Percentiles rank a stretch among this genome's conserved stretches.
phyloP scores from a whole-genome alignment of 805 yeast species.

The Maudiozyma saulgeensis region DNA sequence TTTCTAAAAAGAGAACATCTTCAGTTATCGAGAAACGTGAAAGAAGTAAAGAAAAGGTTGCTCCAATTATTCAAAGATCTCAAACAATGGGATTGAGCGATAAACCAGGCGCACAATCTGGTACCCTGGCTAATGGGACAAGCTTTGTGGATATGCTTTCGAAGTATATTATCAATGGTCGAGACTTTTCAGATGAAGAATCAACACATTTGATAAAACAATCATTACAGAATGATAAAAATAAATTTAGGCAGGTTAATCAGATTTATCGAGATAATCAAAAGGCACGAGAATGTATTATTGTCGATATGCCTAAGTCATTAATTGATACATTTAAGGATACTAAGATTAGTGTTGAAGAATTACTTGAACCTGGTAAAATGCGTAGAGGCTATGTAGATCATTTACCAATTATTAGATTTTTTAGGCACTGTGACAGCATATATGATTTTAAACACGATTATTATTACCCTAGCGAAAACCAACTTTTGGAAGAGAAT shows the following conservation, averaged over 20 bases:
- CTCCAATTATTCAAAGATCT: not conserved
- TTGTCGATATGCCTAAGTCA: constrained; percentile 32
- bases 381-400: constrained; percentile 17
- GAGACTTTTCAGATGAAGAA: constrained; percentile 15
- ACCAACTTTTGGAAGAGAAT: constrained; percentile 35
- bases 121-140: not conserved
- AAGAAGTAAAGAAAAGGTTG: not conserved
- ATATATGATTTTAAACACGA: constrained; percentile 41
- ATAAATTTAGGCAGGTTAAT: constrained; percentile 29
- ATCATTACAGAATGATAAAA: constrained; percentile 5
- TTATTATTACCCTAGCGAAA: constrained; percentile 44
- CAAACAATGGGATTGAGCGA: not conserved
- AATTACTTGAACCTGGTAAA: constrained; percentile 17
- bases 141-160: constrained; percentile 2
- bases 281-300: constrained; percentile 43
- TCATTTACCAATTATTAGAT: constrained; percentile 37
- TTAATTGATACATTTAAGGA: constrained; percentile 26
- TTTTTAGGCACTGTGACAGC: constrained; percentile 43
- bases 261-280: constrained; percentile 36
- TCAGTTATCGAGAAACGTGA: not conserved
- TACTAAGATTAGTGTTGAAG: constrained; percentile 13
- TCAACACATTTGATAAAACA: constrained; percentile 8
- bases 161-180: constrained; percentile 17
- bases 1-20: too few species aligned
- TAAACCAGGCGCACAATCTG: not conserved